Percentiles rank a stretch among this genome's conserved stretches.
These are phyloP conservation scores for Hanseniaspora sp. DNA, from an alignment of 1,139 yeast genomes.

Conservation along the genomic window DNA sequence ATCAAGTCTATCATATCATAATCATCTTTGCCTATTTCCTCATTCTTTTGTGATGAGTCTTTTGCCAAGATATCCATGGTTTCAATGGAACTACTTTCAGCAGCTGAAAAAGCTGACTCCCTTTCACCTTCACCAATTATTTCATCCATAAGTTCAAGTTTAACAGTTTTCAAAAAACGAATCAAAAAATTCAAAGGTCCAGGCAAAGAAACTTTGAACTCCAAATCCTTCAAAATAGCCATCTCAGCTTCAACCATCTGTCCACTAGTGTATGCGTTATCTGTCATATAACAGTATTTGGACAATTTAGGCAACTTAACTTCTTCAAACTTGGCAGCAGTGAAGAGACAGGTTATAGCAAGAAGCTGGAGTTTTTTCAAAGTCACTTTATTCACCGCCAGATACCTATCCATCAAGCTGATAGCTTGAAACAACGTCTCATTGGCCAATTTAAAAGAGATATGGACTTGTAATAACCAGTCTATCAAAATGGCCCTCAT, in stretches of 20 bases:
- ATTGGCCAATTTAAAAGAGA: constrained; percentile 71
- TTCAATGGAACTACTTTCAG: constrained; percentile 71
- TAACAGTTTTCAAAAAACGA: not conserved
- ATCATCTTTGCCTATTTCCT: not conserved
- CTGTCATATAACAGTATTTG: constrained; percentile 84
- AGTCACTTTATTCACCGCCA: constrained; percentile 65
- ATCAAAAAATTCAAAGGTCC: constrained; percentile 90
- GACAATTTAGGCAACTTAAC: constrained; percentile 82
- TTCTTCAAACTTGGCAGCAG: constrained; percentile 94
- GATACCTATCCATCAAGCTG: constrained; percentile 79
- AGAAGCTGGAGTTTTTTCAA: constrained; percentile 75
- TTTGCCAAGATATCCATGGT: constrained; percentile 31
- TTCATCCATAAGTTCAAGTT: not conserved
- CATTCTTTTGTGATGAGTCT: not conserved
- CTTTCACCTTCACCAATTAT: constrained; percentile 60
- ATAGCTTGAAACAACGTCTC: constrained; percentile 81
- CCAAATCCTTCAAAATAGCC: constrained; percentile 60
- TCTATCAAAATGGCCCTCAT: constrained; percentile 84
- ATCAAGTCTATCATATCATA: not conserved
- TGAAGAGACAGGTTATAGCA: constrained; percentile 79
- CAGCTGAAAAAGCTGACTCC: constrained; percentile 43
- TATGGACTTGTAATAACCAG: constrained; percentile 90
- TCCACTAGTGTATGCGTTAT: constrained; percentile 66
- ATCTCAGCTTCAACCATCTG: constrained; percentile 83
- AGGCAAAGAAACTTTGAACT: constrained; percentile 77